Base-by-base conservation (phyloP, 2,329 filamentous ascomycete species). In the Rhynchosporium graminicola region DNA sequence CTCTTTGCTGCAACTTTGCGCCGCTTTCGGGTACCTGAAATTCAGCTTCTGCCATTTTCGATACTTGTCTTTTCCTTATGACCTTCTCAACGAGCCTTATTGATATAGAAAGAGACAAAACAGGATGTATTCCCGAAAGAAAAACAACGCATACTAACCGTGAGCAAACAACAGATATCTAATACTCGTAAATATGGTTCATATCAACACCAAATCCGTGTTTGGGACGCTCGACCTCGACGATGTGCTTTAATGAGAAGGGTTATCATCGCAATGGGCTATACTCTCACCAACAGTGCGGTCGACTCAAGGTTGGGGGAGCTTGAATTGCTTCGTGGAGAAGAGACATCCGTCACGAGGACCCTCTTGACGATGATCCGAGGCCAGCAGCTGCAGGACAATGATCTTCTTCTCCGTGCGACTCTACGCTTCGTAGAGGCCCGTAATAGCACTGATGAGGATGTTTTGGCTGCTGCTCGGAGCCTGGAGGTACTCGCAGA, bases 161-260 rank as follows among this genome's bases (percentile, higher is more conserved):
- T 9, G n/a, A 29, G n/a, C 1, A 10, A 36, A 7, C 51, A 36
- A 28, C 42, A 43, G 42, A 4, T 12, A 36, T 10, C 2, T 40
- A 48, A 6, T 6, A 55, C 20, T 15, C 40, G 28, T 15, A 38
- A 55, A 33, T 26, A 60, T 55, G 48, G 50, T 60, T 2, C 38
- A 15, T 10, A 28, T 47, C 28, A 60, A 40, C 10, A 3, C 10
- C 0, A 15, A 15, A 28, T 52, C 29, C 0, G 38, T 55, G 10
- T 60, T 60, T 12, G 3, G 26, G 4, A 40, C 12, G 6, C 12
- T 60, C n/a, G 42, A 60, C 31, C 42, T 60, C 20, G 58, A 55
- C 4, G 40, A 60, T 56, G 50, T 1, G 42, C 38, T 7, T 43
- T 47, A 5, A 33, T 60, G 6, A 29, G 26, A 38, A n/a, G 54